phyloP scores from a whole-genome alignment of 2,329 filamentous ascomycete genomes.

The Pseudogymnoascus sp. region DNA sequence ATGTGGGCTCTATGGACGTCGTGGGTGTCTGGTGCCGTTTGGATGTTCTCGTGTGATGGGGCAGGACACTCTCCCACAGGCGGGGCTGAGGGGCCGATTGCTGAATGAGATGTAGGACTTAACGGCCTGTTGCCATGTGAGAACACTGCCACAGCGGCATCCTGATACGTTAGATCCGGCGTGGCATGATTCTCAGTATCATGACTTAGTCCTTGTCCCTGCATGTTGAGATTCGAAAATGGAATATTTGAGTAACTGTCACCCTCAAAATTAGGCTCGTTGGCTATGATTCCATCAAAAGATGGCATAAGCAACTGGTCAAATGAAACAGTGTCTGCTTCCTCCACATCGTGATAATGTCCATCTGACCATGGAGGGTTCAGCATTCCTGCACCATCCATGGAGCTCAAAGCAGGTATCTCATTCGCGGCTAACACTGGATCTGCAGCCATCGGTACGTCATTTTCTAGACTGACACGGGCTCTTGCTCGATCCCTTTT shows the following conservation, averaged over 20 bases:
- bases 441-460: background rate
- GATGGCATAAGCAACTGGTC: background rate
- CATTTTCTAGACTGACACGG: background rate
- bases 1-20: background rate
- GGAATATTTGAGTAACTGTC: background rate
- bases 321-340: background rate
- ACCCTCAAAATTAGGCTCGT: background rate
- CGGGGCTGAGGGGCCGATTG: background rate
- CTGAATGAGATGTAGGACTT: background rate
- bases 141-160: background rate
- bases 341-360: background rate
- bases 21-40: background rate
- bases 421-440: background rate
- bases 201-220: background rate
- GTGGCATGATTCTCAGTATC: background rate
- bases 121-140: background rate
- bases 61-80: background rate
- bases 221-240: background rate
- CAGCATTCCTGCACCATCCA: background rate
- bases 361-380: background rate
- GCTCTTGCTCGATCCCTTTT: background rate
- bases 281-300: background rate
- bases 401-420: background rate
- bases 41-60: background rate
- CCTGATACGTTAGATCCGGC: background rate